Evolutionary conservation across 2,329 filamentous ascomycete genomes (phyloP).

Genomic region (Trichoderma semiorbis): DNA sequence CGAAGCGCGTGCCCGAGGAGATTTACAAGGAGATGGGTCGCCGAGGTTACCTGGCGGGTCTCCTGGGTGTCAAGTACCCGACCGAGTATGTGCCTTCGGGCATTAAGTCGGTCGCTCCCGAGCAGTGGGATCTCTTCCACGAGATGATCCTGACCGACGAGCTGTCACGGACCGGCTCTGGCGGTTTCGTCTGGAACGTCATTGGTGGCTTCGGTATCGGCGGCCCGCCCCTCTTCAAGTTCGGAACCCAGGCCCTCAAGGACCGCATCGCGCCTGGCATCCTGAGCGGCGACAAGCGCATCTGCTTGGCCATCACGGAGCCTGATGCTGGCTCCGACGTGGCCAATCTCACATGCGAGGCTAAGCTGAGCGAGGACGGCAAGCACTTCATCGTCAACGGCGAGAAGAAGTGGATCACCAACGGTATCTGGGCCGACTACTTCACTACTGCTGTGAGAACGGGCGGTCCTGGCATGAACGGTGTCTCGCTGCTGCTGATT

Average conservation of each 20-base stretch:
- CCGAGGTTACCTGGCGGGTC: constrained; percentile 86
- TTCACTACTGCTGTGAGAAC: constrained; percentile 97
- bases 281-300: constrained; percentile 88
- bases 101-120: constrained; percentile 73
- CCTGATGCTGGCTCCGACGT: constrained; percentile 94
- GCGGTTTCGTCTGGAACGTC: constrained; percentile 95
- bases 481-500: constrained; percentile 85
- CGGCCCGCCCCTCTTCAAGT: constrained; percentile 86
- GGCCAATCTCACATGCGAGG: constrained; percentile 91
- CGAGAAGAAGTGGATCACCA: constrained; percentile 99
- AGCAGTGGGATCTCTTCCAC: constrained; percentile 98
- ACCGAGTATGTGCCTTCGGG: constrained; percentile 60
- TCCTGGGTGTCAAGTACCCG: constrained; percentile 81
- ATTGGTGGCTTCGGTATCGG: constrained; percentile 97
- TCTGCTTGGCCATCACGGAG: constrained; percentile 96
- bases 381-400: constrained; percentile 99
- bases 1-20: constrained; percentile 78
- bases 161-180: constrained; percentile 81
- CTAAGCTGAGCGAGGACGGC: constrained; percentile 88
- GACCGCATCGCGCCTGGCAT: constrained; percentile 87
- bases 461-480: constrained; percentile 85
- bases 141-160: constrained; percentile 95
- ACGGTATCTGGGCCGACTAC: constrained; percentile 95
- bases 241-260: constrained; percentile 79
- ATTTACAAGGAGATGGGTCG: constrained; percentile 97